Conservation (phyloP, 192 early-diverging fungal genomes). For the Backusella parvicylindrica region DNA sequence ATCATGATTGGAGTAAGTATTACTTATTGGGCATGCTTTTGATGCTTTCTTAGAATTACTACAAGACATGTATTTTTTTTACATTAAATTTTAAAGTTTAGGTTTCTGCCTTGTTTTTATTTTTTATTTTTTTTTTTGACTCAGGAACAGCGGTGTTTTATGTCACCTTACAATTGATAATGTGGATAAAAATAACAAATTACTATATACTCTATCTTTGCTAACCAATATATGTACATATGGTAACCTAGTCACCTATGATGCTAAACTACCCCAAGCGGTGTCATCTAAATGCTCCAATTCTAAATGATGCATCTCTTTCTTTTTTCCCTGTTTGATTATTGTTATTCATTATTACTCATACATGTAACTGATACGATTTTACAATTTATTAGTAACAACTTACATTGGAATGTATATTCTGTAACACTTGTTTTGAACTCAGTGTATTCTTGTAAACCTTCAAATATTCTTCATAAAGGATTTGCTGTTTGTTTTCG, state of each 20-base stretch:
- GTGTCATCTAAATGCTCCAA: slow-evolving; percentile 18
- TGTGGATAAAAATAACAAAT: neutral
- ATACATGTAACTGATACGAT: no score
- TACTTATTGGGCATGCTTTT: no score
- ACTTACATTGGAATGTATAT: slow-evolving; percentile 13
- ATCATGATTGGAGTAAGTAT: no score
- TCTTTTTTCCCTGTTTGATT: neutral
- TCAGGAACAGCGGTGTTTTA: neutral
- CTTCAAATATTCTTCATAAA: slow-evolving; percentile 13
- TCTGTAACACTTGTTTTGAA: slow-evolving; percentile 24
- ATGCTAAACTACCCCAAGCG: slow-evolving; percentile 27
- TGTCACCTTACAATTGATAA: neutral
- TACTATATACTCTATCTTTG: neutral
- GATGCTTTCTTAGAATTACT: neutral
- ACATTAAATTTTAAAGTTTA: neutral
- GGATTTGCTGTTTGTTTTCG: neutral
- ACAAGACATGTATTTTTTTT: neutral
- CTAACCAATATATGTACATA: neutral
- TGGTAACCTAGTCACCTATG: neutral
- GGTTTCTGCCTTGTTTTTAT: neutral
- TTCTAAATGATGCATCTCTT: neutral
- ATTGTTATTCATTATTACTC: neutral
- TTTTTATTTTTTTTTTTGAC: neutral
- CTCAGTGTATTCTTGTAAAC: slow-evolving; percentile 17
- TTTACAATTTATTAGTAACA: neutral